Percentiles rank a stretch among this genome's conserved stretches.
These are phyloP conservation scores for Nakazawaea populi DNA, from an alignment of 805 yeast genomes.

Conservation along the genomic window DNA sequence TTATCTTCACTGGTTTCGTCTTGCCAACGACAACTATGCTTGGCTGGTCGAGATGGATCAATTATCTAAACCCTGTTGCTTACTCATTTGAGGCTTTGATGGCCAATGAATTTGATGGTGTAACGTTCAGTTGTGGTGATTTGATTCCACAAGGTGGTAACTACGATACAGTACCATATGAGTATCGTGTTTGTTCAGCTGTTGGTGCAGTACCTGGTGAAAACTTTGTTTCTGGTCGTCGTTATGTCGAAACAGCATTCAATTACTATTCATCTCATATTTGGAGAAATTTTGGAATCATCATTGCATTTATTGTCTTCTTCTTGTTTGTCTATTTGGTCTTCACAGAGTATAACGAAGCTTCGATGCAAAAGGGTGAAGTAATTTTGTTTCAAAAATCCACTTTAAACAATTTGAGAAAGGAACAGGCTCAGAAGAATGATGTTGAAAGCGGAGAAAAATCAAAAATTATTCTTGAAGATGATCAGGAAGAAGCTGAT, in stretches of 20 bases:
- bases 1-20: conserved; percentile 41
- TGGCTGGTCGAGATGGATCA: conserved; percentile 48
- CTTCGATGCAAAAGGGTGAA: conserved; percentile 69
- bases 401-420: conserved; percentile 17
- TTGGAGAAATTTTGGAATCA: conserved; percentile 81
- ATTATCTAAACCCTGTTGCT: conserved; percentile 37
- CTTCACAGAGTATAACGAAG: conserved; percentile 51
- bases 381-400: conserved; percentile 51
- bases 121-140: conserved; percentile 30
- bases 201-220: conserved; percentile 53
- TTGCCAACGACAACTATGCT: conserved; percentile 39
- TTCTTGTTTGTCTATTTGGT: conserved; percentile 48
- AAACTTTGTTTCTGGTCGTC: conserved; percentile 43
- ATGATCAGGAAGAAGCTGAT: conserved; percentile 19
- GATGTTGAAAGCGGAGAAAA: not conserved
- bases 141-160: conserved; percentile 40
- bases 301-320: conserved; percentile 46
- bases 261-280: conserved; percentile 48
- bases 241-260: conserved; percentile 39
- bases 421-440: not conserved
- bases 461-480: conserved; percentile 10
- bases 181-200: conserved; percentile 38
- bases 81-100: conserved; percentile 40
- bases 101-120: conserved; percentile 37
- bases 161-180: conserved; percentile 19